Conservation (phyloP, 768 basidiomycete species). For the Mycena rebaudengoi region DNA sequence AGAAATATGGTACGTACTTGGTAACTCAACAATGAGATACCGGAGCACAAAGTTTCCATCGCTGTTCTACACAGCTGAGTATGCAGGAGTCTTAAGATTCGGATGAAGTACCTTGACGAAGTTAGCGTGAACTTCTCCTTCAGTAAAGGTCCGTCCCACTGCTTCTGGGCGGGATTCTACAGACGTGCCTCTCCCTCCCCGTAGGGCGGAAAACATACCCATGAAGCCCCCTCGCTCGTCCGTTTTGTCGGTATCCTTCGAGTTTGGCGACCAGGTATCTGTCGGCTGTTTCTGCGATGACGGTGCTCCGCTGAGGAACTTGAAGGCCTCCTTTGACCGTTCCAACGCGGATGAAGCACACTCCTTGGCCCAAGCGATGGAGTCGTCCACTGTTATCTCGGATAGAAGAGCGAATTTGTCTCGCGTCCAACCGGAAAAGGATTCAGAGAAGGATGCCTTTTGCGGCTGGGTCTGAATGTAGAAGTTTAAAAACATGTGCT, state of each 20-base stretch:
- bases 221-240: conserved; percentile 49
- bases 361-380: conserved; percentile 55
- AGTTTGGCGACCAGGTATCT: conserved; percentile 38
- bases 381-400: conserved; percentile 65
- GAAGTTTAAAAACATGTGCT: conserved; percentile 88
- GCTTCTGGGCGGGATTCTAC: conserved; percentile 39
- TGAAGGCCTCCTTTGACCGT: conserved; percentile 66
- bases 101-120: conserved; percentile 67
- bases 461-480: conserved; percentile 73
- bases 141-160: conserved; percentile 61
- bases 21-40: conserved; percentile 82
- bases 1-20: conserved; percentile 62
- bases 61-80: conserved; percentile 59
- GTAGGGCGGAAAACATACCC: conserved; percentile 76
- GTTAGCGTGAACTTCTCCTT: conserved; percentile 86
- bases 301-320: conserved; percentile 75
- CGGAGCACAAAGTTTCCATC: conserved; percentile 82
- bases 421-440: conserved; percentile 51
- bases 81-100: conserved; percentile 5
- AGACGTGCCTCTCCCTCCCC: conserved; percentile 43
- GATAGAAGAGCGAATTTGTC: conserved; percentile 50
- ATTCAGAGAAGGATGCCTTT: conserved; percentile 56
- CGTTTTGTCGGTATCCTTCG: conserved; percentile 38
- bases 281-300: conserved; percentile 45
- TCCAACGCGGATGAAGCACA: conserved; percentile 51